Conservation (phyloP, 2,329 filamentous ascomycete genomes). For the Colletotrichum eremochloae region DNA sequence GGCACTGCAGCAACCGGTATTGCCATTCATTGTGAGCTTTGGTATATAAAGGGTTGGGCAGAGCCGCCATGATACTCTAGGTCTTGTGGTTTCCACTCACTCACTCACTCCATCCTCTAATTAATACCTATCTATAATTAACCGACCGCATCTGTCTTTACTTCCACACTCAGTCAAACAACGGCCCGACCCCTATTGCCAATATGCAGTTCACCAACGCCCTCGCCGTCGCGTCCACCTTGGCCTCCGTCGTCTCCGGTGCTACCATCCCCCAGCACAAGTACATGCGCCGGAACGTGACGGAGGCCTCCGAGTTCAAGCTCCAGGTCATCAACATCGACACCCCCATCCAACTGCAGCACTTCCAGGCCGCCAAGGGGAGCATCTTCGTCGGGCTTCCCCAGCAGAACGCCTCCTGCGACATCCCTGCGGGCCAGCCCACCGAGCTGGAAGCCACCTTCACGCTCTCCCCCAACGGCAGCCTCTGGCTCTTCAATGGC, state of each 20-base stretch:
- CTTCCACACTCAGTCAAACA: not conserved
- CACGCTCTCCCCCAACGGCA: conserved; percentile 56
- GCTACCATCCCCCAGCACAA: conserved; percentile 8
- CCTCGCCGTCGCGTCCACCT: conserved; percentile 46
- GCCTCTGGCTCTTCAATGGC: conserved; percentile 63
- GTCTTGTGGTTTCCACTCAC: too few relatives aligned
- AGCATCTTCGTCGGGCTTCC: conserved; percentile 60
- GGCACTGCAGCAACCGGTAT: conserved; percentile 17
- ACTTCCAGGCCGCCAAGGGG: conserved; percentile 59
- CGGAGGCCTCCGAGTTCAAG: conserved; percentile 54
- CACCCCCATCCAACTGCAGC: conserved; percentile 61
- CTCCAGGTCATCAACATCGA: conserved; percentile 64
- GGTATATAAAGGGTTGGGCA: conserved; percentile 15
- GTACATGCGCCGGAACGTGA: conserved; percentile 38
- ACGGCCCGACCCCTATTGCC: not conserved
- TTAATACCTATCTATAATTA: conserved; percentile 20
- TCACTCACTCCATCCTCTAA: not conserved
- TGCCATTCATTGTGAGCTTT: conserved; percentile 5
- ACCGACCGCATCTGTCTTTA: conserved; percentile 33
- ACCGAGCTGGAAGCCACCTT: conserved; percentile 62
- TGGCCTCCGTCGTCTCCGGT: conserved; percentile 47
- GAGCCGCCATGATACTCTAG: not conserved
- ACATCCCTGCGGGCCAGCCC: conserved; percentile 47
- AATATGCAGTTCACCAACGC: conserved; percentile 43
- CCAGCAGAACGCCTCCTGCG: conserved; percentile 64